A percentile compares a stretch with the other conserved stretches of the same genome.
Evolutionary conservation across 2,329 filamentous ascomycete genomes (phyloP).

Genomic region (Thelonectria rubi): DNA sequence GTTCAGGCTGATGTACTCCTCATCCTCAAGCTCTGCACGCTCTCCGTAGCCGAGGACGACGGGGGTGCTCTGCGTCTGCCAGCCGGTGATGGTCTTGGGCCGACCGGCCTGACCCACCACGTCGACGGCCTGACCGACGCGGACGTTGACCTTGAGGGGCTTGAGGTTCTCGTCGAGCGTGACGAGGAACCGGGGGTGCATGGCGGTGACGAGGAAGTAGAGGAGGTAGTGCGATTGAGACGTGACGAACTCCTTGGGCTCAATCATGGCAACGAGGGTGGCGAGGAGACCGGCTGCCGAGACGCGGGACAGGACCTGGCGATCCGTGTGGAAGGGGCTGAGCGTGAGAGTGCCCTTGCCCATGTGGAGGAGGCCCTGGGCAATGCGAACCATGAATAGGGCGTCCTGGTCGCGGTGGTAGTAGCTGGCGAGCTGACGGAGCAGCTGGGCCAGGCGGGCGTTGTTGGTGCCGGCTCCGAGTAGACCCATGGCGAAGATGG

Average conservation of each 20-base stretch:
- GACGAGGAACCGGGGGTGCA: conserved; percentile 95
- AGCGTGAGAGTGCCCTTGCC: conserved; percentile 97
- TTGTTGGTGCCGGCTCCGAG: conserved; percentile 98
- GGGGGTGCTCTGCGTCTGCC: conserved; percentile 99
- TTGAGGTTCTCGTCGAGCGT: conserved; percentile 95
- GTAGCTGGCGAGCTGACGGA: conserved; percentile 95
- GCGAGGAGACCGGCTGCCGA: conserved; percentile 88
- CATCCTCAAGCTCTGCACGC: conserved; percentile 94
- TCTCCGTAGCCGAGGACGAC: conserved; percentile 95
- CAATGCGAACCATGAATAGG: conserved; percentile 98
- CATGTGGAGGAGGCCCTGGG: conserved; percentile 97
- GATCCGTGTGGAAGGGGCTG: conserved; percentile 99
- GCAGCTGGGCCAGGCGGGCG: conserved; percentile 90
- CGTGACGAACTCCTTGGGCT: conserved; percentile 85
- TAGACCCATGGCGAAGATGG: conserved; percentile 99
- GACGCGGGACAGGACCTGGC: conserved; percentile 92
- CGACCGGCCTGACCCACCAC: conserved; percentile 96
- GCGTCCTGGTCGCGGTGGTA: conserved; percentile 97
- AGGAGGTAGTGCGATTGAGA: conserved; percentile 85
- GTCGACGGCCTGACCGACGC: conserved; percentile 97
- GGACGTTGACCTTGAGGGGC: conserved; percentile 93
- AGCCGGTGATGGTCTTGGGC: conserved; percentile 98
- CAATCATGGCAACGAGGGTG: conserved; percentile 92
- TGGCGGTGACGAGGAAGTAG: conserved; percentile 95
- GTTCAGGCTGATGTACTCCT: conserved; percentile 93